These are phyloP conservation scores for Kentomonas sorsogonicus DNA, from an alignment of 208 protist species.

Conservation along the genomic window DNA sequence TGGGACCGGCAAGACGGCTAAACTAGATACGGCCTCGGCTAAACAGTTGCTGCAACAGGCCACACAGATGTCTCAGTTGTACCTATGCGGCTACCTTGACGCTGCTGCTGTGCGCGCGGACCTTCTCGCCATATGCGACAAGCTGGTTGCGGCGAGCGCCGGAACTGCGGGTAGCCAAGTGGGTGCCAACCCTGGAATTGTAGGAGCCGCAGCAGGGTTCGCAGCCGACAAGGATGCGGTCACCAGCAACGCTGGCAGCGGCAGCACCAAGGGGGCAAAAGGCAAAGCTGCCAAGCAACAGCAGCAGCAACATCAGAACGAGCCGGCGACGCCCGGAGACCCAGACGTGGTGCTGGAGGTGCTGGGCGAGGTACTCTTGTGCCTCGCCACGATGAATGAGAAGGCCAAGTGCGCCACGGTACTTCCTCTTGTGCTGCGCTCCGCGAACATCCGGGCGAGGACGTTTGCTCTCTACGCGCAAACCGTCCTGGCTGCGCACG, in stretches of 20 bases:
- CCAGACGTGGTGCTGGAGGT: slow-evolving; percentile 54
- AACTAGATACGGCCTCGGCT: slow-evolving; percentile 17
- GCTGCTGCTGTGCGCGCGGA: slow-evolving; percentile 20
- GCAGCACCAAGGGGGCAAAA: too few species aligned
- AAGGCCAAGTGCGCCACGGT: too few species aligned
- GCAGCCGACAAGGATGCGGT: too few species aligned
- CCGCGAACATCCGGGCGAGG: slow-evolving; percentile 16
- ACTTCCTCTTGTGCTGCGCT: slow-evolving; percentile 12
- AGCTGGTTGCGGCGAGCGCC: slow-evolving; percentile 2
- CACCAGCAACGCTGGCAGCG: too few species aligned
- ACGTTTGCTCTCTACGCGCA: slow-evolving; percentile 36
- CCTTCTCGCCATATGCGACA: slow-evolving; percentile 23
- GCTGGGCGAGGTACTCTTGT: slow-evolving; percentile 65
- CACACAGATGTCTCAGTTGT: slow-evolving; percentile 31
- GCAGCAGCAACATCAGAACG: too few species aligned
- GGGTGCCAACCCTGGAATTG: too few species aligned
- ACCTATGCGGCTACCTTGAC: slow-evolving; percentile 24
- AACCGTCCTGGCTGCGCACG: slow-evolving; percentile 22
- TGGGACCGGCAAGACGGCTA: slow-evolving; percentile 13
- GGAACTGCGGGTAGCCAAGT: slow-evolving; percentile 1
- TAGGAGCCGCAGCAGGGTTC: too few species aligned
- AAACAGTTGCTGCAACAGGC: slow-evolving; percentile 22
- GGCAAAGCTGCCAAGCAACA: too few species aligned
- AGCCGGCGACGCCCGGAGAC: too few species aligned
- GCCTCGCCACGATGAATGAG: slow-evolving; percentile 47